Evolutionary conservation across 2,329 filamentous ascomycete genomes (phyloP).

Genomic region (Talaromyces sp.): DNA sequence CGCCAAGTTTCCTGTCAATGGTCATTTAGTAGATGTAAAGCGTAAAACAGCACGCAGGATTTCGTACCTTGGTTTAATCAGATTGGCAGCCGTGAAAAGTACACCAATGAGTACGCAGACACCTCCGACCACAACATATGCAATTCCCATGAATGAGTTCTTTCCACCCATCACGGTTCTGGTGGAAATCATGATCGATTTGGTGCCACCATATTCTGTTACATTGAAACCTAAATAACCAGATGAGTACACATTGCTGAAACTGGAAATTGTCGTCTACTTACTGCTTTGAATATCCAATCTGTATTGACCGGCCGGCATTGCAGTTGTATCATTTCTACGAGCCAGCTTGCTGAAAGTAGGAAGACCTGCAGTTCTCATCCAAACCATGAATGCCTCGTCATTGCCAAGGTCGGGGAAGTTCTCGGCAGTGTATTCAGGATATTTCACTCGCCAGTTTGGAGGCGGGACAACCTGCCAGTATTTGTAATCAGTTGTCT

Average conservation of each 20-base stretch:
- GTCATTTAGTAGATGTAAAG: background rate
- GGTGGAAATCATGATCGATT: slow-evolving; percentile 85
- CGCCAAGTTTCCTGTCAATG: slow-evolving; percentile 78
- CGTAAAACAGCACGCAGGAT: background rate
- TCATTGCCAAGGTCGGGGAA: slow-evolving; percentile 71
- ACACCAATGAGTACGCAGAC: slow-evolving; percentile 85
- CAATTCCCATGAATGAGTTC: slow-evolving; percentile 94
- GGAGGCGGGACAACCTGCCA: slow-evolving; percentile 73
- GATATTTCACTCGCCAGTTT: slow-evolving; percentile 75
- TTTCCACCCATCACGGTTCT: slow-evolving; percentile 89
- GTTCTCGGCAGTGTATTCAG: slow-evolving; percentile 63
- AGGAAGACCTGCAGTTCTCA: slow-evolving; percentile 91
- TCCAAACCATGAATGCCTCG: slow-evolving; percentile 95
- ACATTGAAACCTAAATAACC: slow-evolving; percentile 70
- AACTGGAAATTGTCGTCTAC: slow-evolving; percentile 35
- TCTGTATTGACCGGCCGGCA: slow-evolving; percentile 70
- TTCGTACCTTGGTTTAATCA: slow-evolving; percentile 78
- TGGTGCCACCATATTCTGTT: slow-evolving; percentile 74
- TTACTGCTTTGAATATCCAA: slow-evolving; percentile 75
- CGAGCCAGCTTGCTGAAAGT: slow-evolving; percentile 91
- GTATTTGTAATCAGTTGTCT: slow-evolving; percentile 62
- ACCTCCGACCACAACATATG: slow-evolving; percentile 90
- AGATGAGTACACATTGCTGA: background rate
- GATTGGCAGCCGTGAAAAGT: slow-evolving; percentile 83
- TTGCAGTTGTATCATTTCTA: slow-evolving; percentile 68